Evolutionary conservation across 805 yeast species (phyloP), one percentile per base, ranked within the genome.

Genomic region (Spencermartinsiella europaea): DNA sequence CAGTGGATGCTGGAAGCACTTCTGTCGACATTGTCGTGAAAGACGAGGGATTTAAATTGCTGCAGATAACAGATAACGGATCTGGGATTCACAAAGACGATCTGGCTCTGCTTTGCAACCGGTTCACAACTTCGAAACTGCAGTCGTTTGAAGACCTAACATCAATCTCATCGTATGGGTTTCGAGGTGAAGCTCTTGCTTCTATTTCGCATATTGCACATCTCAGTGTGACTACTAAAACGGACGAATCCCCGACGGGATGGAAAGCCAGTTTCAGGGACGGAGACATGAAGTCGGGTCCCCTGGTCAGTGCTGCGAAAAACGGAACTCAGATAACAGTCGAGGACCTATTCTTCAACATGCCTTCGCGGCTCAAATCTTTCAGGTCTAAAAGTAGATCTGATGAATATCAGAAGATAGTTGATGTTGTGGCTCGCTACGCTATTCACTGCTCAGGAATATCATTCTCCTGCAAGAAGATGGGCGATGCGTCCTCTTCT

Each of bases 171-270:
- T 90, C 98, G 0, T 88, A 88, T 63, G 99, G 99, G 3, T 93
- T 93, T 62, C 73, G 99, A 46, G 99, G 99, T 14, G 99, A 93
- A 64, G 99, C 99, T 0, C 70, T 93, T 41, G 96, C 98, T 1
- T 82, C 93, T 60, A 90, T 93, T 5, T 88, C 96, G 0, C 96
- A 91, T 59, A 83, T 93, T 17, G 75, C 97, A 0, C 83, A 89
- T 48, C 68, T 93, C 1, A 74, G 87, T 0, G 95, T 93, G 4
- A 74, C 81, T 1, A 86, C 97, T 0, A 89, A 85, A 64, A 79
- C 85, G 0, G 58, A 54, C 4, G 73, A 67, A 0, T 75, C 81
- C 1, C 67, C 74, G 0, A 75, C 87, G 58, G 97, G 96, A 0
- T 83, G 84, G 77, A 78, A 66, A 41, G 79, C 85, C 0, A 68